Base-by-base conservation (phyloP, 2,329 filamentous ascomycete genomes). In the Beauveria medogensis region DNA sequence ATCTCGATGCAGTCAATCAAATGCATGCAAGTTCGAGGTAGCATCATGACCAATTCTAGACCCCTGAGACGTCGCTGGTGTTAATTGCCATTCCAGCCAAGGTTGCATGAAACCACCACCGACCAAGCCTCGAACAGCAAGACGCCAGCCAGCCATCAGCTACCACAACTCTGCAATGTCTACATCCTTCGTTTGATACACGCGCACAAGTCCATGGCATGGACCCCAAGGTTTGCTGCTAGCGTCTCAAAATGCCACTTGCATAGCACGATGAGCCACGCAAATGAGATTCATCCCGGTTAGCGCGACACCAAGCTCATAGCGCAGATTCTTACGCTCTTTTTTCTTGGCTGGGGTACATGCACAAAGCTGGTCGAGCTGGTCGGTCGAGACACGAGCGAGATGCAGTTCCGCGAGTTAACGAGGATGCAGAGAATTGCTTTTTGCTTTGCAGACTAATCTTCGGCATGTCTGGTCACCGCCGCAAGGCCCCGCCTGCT, bases 231-330 rank as follows among this genome's bases (percentile, higher is more conserved):
- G 43, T 56, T 40, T 56, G 41, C 28, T 37, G 54, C 43, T 56
- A 56, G 54, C 43, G 54, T 24, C 43, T 47, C 41, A 37, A 9
- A 37, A 37, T 46, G 26, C 10, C 43, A 56, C 22, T 37, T 5
- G 14, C 26, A 20, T 22, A 20, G 7, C 40, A 56, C 14, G 22
- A 28, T 40, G 24, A 48, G 43, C 12, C 52, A 28, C 10, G 43
- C 5, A 20, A 34, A 9, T 4, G n/a, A 46, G 20, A 16, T 41
- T n/a, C 40, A 8, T 22, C 16, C 37, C 8, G 28, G 18, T 24
- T 46, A 56, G 54, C n/a, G 43, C 54, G 28, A 22, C 28, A 56
- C 54, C 54, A 48, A 48, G 54, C 54, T 46, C 28, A n/a, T 47
- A 56, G 26, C 43, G 5, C 24, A 5, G 24, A 44, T 24, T 5